Conservation (phyloP, 73 alveolate species). For the Tetrahymena borealis region DNA sequence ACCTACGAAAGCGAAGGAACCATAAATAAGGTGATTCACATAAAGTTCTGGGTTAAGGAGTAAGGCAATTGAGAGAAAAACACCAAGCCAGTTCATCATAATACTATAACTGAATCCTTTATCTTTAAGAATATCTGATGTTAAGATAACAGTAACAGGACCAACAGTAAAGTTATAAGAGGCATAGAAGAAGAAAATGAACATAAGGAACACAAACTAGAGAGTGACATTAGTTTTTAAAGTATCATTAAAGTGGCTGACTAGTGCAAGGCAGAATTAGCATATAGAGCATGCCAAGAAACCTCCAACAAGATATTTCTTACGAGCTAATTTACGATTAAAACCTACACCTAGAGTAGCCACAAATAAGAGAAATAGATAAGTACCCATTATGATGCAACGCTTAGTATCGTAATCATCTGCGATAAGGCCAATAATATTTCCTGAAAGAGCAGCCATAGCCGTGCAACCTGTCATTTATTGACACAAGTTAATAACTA, state of each 20-base stretch:
- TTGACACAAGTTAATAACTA: background rate
- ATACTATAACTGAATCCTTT: background rate
- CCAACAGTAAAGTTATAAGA: background rate
- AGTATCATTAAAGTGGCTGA: background rate
- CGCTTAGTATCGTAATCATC: background rate
- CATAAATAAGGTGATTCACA: background rate
- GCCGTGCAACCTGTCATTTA: background rate
- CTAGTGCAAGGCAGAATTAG: background rate
- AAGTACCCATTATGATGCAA: background rate
- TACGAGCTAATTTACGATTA: background rate
- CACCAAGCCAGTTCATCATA: background rate
- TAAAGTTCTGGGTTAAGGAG: background rate
- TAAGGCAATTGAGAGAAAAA: background rate
- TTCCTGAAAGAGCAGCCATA: background rate
- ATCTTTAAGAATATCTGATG: background rate
- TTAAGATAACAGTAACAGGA: background rate
- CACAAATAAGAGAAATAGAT: background rate
- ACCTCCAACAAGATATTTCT: background rate
- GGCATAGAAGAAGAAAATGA: background rate
- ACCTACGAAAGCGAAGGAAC: background rate
- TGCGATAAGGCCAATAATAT: background rate
- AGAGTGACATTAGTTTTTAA: background rate
- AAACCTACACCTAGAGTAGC: background rate
- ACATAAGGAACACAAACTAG: background rate
- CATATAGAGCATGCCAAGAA: background rate